Conservation (phyloP, 352 stramenopile species). For the Stephanocyclus meneghinianus region DNA sequence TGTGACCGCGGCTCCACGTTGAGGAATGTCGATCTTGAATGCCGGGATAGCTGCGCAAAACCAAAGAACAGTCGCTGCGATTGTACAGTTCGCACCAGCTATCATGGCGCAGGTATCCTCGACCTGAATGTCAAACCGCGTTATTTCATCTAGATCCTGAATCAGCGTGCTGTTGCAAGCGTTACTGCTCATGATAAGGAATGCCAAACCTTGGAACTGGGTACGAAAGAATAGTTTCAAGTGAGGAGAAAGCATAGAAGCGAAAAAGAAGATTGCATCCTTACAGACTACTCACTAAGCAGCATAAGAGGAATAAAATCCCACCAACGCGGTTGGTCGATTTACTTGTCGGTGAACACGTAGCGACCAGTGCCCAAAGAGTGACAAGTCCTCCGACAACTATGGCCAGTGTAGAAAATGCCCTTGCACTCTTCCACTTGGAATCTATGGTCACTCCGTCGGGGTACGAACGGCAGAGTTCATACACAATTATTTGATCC, state of each 20-base stretch:
- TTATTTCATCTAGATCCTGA: background rate
- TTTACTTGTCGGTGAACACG: conserved; percentile 10
- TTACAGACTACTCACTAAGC: conserved; percentile 1
- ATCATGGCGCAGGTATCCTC: conserved; percentile 29
- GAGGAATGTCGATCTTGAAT: conserved; percentile 11
- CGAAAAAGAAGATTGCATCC: background rate
- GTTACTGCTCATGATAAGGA: conserved; percentile 23
- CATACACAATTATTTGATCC: background rate
- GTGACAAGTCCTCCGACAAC: conserved; percentile 33
- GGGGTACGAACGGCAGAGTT: conserved; percentile 29
- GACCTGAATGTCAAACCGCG: background rate
- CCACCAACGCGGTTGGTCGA: background rate
- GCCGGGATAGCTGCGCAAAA: conserved; percentile 31
- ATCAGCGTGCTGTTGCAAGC: conserved; percentile 29
- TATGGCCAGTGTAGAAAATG: conserved; percentile 28
- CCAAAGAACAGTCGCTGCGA: conserved; percentile 40
- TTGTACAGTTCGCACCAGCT: conserved; percentile 29
- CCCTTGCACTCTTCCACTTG: conserved; percentile 34
- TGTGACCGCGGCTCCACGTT: conserved; percentile 17
- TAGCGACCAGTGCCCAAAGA: conserved; percentile 24
- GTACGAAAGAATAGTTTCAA: background rate
- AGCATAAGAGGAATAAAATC: background rate
- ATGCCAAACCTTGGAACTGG: conserved; percentile 23
- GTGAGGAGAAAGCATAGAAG: background rate
- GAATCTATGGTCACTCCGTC: conserved; percentile 14